These are phyloP conservation scores for Metrosideros polymorpha DNA, from an alignment of 441 rosid species.

Conservation along the genomic window DNA sequence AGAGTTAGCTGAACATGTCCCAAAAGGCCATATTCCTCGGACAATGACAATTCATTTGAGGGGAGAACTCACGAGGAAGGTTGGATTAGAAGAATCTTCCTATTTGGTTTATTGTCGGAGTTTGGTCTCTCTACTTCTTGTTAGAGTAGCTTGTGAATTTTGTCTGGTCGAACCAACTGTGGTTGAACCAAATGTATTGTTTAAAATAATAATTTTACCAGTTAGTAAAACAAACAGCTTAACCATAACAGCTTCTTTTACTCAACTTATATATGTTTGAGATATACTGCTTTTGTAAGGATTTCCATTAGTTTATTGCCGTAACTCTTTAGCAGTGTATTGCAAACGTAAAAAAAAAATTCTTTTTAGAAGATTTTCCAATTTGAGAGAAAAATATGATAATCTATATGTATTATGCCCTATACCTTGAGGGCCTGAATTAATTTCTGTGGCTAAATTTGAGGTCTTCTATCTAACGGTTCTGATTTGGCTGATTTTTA, in stretches of 20 bases:
- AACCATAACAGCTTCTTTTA: neutral
- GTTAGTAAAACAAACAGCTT: neutral
- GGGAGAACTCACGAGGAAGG: constrained; percentile 99
- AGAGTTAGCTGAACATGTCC: constrained; percentile 98
- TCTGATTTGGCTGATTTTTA: neutral
- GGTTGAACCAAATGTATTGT: neutral
- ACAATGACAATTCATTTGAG: constrained; percentile 95
- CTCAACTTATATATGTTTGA: neutral
- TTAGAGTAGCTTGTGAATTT: neutral
- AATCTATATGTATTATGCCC: neutral
- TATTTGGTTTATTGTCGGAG: neutral
- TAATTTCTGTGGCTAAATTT: neutral
- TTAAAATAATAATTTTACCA: neutral
- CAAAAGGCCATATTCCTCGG: constrained; percentile 97
- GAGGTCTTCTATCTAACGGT: neutral
- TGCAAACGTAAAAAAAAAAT: too few relatives aligned
- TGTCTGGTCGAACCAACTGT: neutral
- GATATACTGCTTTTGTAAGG: neutral
- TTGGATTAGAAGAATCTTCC: constrained; percentile 4
- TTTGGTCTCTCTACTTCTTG: neutral
- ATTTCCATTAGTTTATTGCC: neutral
- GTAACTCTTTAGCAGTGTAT: neutral
- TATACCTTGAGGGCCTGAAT: neutral
- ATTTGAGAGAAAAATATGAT: neutral
- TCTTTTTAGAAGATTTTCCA: neutral